Conservation (phyloP, 2,329 filamentous ascomycete genomes). For the Paecilomyces niveus region DNA sequence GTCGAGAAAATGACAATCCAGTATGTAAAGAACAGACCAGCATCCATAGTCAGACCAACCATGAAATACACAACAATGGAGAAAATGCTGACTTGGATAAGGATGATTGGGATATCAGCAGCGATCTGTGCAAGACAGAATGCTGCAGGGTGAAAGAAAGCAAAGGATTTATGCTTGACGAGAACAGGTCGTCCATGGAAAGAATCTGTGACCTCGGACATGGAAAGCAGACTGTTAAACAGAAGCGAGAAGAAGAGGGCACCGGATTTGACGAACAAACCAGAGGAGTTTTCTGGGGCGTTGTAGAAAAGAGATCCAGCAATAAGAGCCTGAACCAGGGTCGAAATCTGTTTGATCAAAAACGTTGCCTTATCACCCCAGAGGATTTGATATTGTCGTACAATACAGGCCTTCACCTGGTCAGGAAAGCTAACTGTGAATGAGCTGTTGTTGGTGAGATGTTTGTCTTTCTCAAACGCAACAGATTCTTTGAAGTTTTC, state of each 20-base stretch:
- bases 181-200: conserved; percentile 55
- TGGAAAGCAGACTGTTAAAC: conserved; percentile 54
- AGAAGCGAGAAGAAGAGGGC: conserved; percentile 59
- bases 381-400: conserved; percentile 58
- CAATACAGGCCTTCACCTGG: conserved; percentile 52
- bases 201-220: conserved; percentile 60
- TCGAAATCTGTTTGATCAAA: conserved; percentile 54
- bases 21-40: conserved; percentile 55
- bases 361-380: conserved; percentile 60
- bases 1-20: conserved; percentile 48
- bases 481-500: conserved; percentile 50
- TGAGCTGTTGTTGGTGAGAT: conserved; percentile 47
- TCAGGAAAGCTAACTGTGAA: conserved; percentile 48
- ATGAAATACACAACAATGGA: conserved; percentile 58
- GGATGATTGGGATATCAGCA: conserved; percentile 48
- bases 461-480: conserved; percentile 48
- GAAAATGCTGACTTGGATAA: conserved; percentile 55
- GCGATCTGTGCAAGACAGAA: conserved; percentile 38
- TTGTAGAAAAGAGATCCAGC: conserved; percentile 63
- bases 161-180: conserved; percentile 53
- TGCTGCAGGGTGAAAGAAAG: conserved; percentile 49
- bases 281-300: conserved; percentile 49
- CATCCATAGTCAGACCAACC: conserved; percentile 48
- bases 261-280: conserved; percentile 58
- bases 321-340: conserved; percentile 54